Evolutionary conservation across 176 grass and related monocot species (phyloP).

Genomic region (Hsuehochloa calcarea): DNA sequence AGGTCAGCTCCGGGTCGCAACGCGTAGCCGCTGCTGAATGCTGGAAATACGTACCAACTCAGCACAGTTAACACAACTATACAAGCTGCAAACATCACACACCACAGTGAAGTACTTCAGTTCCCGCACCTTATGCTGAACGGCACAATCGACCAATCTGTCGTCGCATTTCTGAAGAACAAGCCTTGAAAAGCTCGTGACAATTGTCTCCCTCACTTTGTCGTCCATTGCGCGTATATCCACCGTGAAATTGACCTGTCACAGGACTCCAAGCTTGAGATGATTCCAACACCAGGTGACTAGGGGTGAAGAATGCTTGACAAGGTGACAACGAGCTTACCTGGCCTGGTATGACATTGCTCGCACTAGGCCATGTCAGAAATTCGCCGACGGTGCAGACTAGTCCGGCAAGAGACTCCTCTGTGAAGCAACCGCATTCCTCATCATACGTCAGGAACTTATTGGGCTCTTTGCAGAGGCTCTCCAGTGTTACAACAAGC

Average conservation of each 20-base stretch:
- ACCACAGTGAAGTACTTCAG: background rate
- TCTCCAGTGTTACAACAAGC: slow-evolving; percentile 79
- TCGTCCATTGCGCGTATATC: slow-evolving; percentile 89
- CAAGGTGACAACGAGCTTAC: slow-evolving; percentile 30
- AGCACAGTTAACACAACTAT: background rate
- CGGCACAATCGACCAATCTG: slow-evolving; percentile 67
- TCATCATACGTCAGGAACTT: slow-evolving; percentile 56
- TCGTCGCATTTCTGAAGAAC: slow-evolving; percentile 57
- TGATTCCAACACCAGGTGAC: background rate
- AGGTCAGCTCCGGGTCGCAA: slow-evolving; percentile 57
- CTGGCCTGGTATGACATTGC: slow-evolving; percentile 96
- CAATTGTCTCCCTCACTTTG: slow-evolving; percentile 61
- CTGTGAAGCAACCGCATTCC: slow-evolving; percentile 54
- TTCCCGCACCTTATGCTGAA: slow-evolving; percentile 62
- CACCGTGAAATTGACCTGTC: slow-evolving; percentile 90
- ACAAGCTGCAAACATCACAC: background rate
- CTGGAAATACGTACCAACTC: slow-evolving; percentile 29
- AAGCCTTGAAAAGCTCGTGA: slow-evolving; percentile 73
- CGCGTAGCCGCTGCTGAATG: slow-evolving; percentile 66
- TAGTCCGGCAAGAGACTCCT: slow-evolving; percentile 71
- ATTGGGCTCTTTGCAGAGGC: slow-evolving; percentile 75
- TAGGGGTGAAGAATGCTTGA: background rate
- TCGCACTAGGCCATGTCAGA: slow-evolving; percentile 84
- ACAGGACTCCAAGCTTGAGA: background rate
- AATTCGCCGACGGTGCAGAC: slow-evolving; percentile 96